phyloP scores from a whole-genome alignment of 2,329 filamentous ascomycete genomes.

The Sclerotinia glacialis region DNA sequence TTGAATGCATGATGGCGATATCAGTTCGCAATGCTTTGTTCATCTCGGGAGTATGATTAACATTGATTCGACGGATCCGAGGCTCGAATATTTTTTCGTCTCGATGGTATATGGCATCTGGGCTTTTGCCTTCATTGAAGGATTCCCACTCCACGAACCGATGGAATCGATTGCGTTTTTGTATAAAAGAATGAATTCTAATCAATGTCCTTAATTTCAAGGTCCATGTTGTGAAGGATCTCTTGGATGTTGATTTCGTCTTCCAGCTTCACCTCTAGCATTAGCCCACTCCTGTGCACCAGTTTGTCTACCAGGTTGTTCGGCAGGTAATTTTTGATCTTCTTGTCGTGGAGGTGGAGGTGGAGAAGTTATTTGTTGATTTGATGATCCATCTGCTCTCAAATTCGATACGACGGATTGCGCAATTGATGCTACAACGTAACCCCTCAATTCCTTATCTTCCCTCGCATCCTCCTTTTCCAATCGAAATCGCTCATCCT shows the following conservation, averaged over 20 bases:
- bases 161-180: background rate
- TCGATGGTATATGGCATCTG: background rate
- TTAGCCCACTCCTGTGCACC: constrained; percentile 52
- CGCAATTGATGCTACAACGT: constrained; percentile 71
- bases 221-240: constrained; percentile 45
- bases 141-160: background rate
- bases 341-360: constrained; percentile 40
- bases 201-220: constrained; percentile 29
- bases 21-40: background rate
- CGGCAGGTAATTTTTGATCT: constrained; percentile 60
- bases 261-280: constrained; percentile 47
- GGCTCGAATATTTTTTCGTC: background rate
- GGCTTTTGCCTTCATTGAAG: background rate
- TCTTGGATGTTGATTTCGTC: constrained; percentile 42
- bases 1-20: background rate
- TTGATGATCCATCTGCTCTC: constrained; percentile 30
- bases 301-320: constrained; percentile 54
- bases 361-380: constrained; percentile 19
- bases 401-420: constrained; percentile 54
- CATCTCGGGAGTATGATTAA: background rate
- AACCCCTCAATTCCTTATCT: constrained; percentile 70
- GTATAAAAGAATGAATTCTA: background rate
- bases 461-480: constrained; percentile 78
- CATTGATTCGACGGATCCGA: background rate
- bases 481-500: constrained; percentile 77